phyloP scores from a whole-genome alignment of 1,284 basidiomycete genomes.

The Cryptococcus deneoformans region DNA sequence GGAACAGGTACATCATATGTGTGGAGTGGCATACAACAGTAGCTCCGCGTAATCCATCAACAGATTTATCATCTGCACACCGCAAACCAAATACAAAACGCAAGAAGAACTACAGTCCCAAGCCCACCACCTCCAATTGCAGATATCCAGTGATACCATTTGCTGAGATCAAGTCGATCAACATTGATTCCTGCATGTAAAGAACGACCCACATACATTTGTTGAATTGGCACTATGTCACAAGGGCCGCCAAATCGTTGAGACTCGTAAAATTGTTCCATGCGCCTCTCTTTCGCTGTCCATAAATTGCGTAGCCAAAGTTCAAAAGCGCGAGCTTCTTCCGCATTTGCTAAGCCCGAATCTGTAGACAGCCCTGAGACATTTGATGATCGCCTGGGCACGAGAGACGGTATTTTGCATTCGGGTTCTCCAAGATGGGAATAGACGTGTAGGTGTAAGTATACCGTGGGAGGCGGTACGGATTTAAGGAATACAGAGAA shows the following conservation, averaged over 20 bases:
- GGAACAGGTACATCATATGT: not conserved
- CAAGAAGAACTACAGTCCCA: conserved; percentile 17
- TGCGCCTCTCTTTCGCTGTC: conserved; percentile 75
- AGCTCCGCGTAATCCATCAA: not conserved
- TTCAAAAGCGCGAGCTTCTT: conserved; percentile 72
- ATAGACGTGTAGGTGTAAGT: conserved; percentile 79
- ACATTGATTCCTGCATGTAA: not conserved
- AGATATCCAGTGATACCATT: conserved; percentile 33
- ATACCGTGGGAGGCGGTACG: conserved; percentile 74
- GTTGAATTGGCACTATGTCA: conserved; percentile 28
- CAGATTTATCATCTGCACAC: not conserved
- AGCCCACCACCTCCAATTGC: conserved; percentile 39
- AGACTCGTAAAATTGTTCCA: conserved; percentile 59
- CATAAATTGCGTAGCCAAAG: conserved; percentile 77
- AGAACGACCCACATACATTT: conserved; percentile 28
- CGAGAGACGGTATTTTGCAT: conserved; percentile 29
- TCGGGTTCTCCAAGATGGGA: conserved; percentile 52
- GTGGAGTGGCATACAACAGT: too few relatives aligned
- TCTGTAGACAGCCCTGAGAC: conserved; percentile 13
- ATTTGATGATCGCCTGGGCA: not conserved
- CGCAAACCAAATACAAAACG: conserved; percentile 6
- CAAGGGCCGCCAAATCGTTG: conserved; percentile 21
- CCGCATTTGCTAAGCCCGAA: conserved; percentile 54
- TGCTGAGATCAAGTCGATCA: conserved; percentile 16
- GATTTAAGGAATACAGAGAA: conserved; percentile 82